Percentiles rank a stretch among this genome's conserved stretches.
Evolutionary conservation across 352 stramenopile species (phyloP).

Genomic region (Blastocystis sp.): DNA sequence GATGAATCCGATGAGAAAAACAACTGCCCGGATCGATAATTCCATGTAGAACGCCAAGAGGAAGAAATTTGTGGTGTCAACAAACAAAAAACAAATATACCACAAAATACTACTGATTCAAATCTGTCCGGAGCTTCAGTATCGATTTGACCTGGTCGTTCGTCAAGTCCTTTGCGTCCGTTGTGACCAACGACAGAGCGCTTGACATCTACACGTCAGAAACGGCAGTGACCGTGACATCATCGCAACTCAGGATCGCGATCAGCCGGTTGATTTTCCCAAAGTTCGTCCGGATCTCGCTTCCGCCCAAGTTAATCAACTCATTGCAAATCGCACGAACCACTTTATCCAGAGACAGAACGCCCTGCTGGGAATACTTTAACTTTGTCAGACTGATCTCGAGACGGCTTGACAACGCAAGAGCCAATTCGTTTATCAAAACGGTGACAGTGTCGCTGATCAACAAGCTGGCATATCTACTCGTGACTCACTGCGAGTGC

Average conservation of each 20-base stretch:
- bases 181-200: background rate
- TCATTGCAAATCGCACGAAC: conserved; percentile 8
- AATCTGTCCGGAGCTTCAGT: background rate
- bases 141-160: conserved; percentile 15
- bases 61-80: background rate
- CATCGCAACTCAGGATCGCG: conserved; percentile 44
- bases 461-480: background rate
- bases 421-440: conserved; percentile 15
- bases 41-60: background rate
- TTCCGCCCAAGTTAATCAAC: conserved; percentile 8
- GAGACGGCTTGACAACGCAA: background rate
- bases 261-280: background rate
- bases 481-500: background rate
- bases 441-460: background rate
- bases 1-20: conserved; percentile 21
- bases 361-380: conserved; percentile 37
- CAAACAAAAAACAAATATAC: background rate
- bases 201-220: background rate
- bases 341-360: conserved; percentile 11
- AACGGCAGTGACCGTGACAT: background rate
- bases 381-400: background rate
- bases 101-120: background rate
- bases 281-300: conserved; percentile 39
- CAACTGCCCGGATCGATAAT: background rate
- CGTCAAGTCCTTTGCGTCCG: background rate